These are phyloP conservation scores for Albifimbria verrucaria DNA, from an alignment of 2,329 filamentous ascomycete genomes.

Conservation along the genomic window DNA sequence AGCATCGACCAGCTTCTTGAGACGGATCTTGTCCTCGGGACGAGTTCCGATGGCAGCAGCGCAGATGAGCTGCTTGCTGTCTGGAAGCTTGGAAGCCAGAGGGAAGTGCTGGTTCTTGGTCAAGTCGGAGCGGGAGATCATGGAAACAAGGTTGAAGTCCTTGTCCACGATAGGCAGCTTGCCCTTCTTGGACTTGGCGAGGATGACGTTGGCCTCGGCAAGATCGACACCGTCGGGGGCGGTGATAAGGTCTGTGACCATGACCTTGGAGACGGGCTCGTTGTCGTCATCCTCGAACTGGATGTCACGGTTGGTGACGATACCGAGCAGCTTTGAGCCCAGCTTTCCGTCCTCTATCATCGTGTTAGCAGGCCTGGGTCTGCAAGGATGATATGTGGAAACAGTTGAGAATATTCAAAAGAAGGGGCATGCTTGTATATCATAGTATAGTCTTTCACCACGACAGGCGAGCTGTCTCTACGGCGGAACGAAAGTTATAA, in stretches of 20 bases:
- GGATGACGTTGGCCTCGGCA: constrained; percentile 84
- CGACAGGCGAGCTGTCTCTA: constrained; percentile 70
- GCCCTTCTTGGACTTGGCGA: constrained; percentile 96
- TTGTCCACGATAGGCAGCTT: constrained; percentile 91
- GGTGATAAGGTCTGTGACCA: constrained; percentile 93
- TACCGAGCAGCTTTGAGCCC: constrained; percentile 92
- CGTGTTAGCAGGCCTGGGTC: constrained; percentile 10
- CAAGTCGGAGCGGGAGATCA: constrained; percentile 90
- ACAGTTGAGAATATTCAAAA: constrained; percentile 7
- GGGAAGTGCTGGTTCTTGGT: constrained; percentile 99
- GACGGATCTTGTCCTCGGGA: constrained; percentile 83
- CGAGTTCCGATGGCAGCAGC: constrained; percentile 94
- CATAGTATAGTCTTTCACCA: constrained; percentile 63
- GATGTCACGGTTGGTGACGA: constrained; percentile 96
- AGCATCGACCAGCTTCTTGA: constrained; percentile 86
- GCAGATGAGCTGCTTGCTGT: constrained; percentile 96
- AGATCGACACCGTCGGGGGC: constrained; percentile 80
- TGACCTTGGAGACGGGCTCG: constrained; percentile 79
- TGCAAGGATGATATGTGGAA: constrained; percentile 16
- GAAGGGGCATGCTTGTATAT: constrained; percentile 18
- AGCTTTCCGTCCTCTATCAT: constrained; percentile 80
- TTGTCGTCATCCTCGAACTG: constrained; percentile 82
- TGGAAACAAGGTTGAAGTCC: constrained; percentile 80
- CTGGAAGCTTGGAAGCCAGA: constrained; percentile 89
- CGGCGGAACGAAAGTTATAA: constrained; percentile 99